Evolutionary conservation across 176 grass and related monocot species (phyloP).

Genomic region (Alloteropsis semialata): DNA sequence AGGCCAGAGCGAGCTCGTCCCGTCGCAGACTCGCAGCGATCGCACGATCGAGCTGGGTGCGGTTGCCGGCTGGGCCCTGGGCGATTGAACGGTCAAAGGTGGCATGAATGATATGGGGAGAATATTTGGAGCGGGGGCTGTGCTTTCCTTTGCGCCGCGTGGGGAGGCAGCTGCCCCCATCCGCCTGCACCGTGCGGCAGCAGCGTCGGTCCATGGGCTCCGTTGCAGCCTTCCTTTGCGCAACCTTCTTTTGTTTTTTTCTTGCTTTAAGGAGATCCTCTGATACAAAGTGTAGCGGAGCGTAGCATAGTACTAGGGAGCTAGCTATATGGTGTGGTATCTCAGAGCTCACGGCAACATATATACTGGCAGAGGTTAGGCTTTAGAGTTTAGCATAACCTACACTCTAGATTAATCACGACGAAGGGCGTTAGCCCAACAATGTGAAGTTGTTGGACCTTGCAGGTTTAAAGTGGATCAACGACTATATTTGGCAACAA

Average conservation of each 20-base stretch:
- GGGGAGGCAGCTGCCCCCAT: constrained; percentile 25
- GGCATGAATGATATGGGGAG: constrained; percentile 50
- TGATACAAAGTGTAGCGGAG: no score
- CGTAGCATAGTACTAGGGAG: no score
- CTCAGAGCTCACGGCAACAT: no score
- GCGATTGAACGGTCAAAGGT: constrained; percentile 44
- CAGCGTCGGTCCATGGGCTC: neutral
- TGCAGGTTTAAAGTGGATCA: no score
- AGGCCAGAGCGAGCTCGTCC: neutral
- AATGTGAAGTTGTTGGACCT: no score
- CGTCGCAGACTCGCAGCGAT: neutral
- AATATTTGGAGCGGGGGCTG: constrained; percentile 54
- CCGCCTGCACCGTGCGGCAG: neutral
- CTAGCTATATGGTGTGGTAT: no score
- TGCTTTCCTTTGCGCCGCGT: constrained; percentile 26
- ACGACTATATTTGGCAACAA: no score
- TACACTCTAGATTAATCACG: no score
- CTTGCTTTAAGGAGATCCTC: neutral
- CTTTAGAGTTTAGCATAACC: no score
- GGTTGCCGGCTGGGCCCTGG: neutral
- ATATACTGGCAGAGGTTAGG: no score
- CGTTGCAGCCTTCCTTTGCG: neutral
- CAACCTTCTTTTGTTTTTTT: neutral
- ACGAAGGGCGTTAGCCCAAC: no score
- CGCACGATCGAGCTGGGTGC: neutral